Base-by-base conservation (phyloP, 2,329 filamentous ascomycete genomes). In the Aspergillus thermomutatus region DNA sequence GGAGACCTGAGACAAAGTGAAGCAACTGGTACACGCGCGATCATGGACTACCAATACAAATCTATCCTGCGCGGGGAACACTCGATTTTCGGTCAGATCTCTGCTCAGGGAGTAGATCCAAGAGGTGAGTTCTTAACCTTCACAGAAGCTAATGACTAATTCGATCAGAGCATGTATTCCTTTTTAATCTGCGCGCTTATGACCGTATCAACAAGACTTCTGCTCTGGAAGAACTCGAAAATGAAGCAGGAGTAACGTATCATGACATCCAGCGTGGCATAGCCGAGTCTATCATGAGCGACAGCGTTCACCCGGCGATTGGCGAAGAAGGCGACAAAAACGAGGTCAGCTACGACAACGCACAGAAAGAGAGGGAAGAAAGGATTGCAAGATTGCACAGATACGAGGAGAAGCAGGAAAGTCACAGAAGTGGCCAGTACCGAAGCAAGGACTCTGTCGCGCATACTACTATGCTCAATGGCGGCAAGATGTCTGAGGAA, bases 31-130 rank as follows among this genome's bases (percentile, higher is more conserved):
- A 97, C 93, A 0, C 79, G 91, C 50, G 93, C 92, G 10, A 99
- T 97, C 67, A 97, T 99, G 91, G 92, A 97, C 71, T 97, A 96
- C 69, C 94, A 97, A 71, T 99, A 94, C 80, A 96, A 95, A 75
- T 96, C 91, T 0, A 96, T 99, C 63, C 91, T 89, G 68, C 88
- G 94, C 47, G 94, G 94, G 5, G 88, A 95, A 61, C 82, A 97
- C 70, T 96, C 91, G 4, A 97, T 99, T 52, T 94, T 89, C 65
- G 91, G 85, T 41, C 87, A 89, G 69, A 86, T 97, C 57, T 80
- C 81, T 56, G 84, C 83, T 6, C 80, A 89, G 60, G 92, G 90
- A 1, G 84, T 94, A 1, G 87, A 97, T 65, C 91, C 92, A 0
- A 83, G 67, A 57, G 58, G 74, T 75, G 64, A 58, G 70, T 63